Evolutionary conservation across 2,329 filamentous ascomycete genomes (phyloP).

Genomic region (Colletotrichum sp.): DNA sequence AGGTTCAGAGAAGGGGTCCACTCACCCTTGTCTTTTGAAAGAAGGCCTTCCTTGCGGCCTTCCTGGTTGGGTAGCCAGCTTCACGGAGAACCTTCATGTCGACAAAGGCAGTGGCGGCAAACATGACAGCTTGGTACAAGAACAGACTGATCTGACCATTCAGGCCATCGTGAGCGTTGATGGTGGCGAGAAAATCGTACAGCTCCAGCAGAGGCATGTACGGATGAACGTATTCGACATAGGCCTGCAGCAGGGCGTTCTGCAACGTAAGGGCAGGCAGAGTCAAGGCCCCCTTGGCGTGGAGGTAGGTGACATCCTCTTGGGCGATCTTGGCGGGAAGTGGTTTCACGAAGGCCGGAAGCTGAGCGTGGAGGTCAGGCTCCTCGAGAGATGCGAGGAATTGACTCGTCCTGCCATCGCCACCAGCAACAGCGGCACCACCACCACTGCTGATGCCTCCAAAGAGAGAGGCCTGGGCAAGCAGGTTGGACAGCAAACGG

Average conservation of each 20-base stretch:
- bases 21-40: conserved; percentile 86
- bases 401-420: conserved; percentile 43
- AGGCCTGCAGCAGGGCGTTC: conserved; percentile 81
- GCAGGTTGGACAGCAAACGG: conserved; percentile 21
- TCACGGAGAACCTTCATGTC: conserved; percentile 78
- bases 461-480: conserved; percentile 33
- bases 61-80: conserved; percentile 79
- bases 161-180: conserved; percentile 71
- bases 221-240: conserved; percentile 89
- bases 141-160: conserved; percentile 80
- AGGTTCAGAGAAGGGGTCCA: conserved; percentile 22
- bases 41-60: conserved; percentile 84
- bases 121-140: conserved; percentile 94
- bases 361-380: conserved; percentile 49
- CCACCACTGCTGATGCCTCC: conserved; percentile 24
- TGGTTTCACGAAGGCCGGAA: conserved; percentile 77
- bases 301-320: conserved; percentile 84
- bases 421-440: conserved; percentile 12
- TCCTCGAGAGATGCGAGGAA: conserved; percentile 53
- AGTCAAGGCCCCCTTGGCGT: conserved; percentile 82
- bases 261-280: conserved; percentile 75
- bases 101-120: conserved; percentile 87
- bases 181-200: conserved; percentile 61
- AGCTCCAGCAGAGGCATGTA: conserved; percentile 90
- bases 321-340: conserved; percentile 77